These are phyloP conservation scores for Salix dunnii DNA, from an alignment of 345 rosid genomes.

Conservation along the genomic window DNA sequence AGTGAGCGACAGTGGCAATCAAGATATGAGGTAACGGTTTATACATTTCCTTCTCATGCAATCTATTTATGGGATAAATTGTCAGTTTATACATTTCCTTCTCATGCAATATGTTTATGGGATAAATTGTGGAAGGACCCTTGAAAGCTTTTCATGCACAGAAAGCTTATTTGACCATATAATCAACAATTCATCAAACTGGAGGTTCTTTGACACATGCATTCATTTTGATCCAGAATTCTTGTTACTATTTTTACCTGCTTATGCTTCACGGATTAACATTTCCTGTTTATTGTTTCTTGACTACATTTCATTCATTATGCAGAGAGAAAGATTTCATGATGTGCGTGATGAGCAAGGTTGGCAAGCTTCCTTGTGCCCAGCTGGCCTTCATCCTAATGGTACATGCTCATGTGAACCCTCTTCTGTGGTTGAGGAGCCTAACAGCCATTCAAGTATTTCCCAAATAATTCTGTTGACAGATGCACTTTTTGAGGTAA, in stretches of 20 bases:
- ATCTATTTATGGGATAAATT: neutral
- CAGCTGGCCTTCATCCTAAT: conserved; percentile 14
- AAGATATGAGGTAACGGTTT: conserved; percentile 19
- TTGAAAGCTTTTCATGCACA: neutral
- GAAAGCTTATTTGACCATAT: neutral
- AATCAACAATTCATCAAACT: neutral
- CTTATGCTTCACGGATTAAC: neutral
- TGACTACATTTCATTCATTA: neutral
- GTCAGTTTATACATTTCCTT: neutral
- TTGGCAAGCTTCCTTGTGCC: conserved; percentile 10
- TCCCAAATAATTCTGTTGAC: conserved; percentile 20
- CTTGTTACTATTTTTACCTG: neutral
- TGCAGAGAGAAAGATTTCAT: conserved; percentile 20
- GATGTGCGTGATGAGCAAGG: conserved; percentile 15
- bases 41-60: neutral
- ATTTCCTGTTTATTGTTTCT: neutral
- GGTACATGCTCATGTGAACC: conserved; percentile 21
- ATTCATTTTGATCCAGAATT: neutral
- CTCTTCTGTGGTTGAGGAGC: neutral
- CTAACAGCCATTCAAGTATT: conserved; percentile 6
- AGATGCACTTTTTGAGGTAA: conserved; percentile 29
- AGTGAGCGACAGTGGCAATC: conserved; percentile 16
- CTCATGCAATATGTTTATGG: neutral
- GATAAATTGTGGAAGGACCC: neutral
- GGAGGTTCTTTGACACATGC: neutral